These are phyloP conservation scores for Hypoxylon sp. DNA, from an alignment of 2,329 filamentous ascomycete species.

Conservation along the genomic window DNA sequence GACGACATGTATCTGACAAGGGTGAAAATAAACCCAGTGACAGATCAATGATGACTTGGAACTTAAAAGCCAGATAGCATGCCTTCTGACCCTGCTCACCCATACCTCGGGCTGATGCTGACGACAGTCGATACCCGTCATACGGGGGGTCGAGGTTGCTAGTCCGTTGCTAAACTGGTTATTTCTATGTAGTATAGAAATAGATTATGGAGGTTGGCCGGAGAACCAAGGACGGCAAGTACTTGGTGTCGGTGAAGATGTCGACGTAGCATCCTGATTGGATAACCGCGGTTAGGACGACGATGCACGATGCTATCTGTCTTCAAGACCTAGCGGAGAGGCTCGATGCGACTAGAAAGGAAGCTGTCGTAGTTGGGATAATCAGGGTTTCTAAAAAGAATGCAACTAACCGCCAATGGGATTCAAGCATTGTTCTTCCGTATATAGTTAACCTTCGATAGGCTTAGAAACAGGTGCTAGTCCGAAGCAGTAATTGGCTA, in stretches of 20 bases:
- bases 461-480: conserved; percentile 27
- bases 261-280: conserved; percentile 19
- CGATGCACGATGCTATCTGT: conserved; percentile 1
- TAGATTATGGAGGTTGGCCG: conserved; percentile 22
- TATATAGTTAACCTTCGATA: conserved; percentile 15
- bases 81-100: conserved; percentile 29
- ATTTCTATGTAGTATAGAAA: conserved; percentile 28
- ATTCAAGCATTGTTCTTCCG: conserved; percentile 13
- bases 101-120: conserved; percentile 40
- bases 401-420: conserved; percentile 29
- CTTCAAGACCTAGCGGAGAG: conserved; percentile 4
- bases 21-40: conserved; percentile 27
- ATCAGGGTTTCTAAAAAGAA: conserved; percentile 29
- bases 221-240: neutral
- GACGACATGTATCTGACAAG: conserved; percentile 4
- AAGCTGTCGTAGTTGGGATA: conserved; percentile 27
- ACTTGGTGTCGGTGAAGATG: conserved; percentile 18
- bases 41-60: conserved; percentile 21
- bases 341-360: conserved; percentile 26
- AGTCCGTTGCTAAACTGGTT: conserved; percentile 23
- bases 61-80: conserved; percentile 26
- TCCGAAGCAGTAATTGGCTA: conserved; percentile 4
- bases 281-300: conserved; percentile 17
- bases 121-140: conserved; percentile 37
- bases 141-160: conserved; percentile 20